phyloP scores from a whole-genome alignment of 805 yeast species.

The Ogataea nakhonphanomensis region DNA sequence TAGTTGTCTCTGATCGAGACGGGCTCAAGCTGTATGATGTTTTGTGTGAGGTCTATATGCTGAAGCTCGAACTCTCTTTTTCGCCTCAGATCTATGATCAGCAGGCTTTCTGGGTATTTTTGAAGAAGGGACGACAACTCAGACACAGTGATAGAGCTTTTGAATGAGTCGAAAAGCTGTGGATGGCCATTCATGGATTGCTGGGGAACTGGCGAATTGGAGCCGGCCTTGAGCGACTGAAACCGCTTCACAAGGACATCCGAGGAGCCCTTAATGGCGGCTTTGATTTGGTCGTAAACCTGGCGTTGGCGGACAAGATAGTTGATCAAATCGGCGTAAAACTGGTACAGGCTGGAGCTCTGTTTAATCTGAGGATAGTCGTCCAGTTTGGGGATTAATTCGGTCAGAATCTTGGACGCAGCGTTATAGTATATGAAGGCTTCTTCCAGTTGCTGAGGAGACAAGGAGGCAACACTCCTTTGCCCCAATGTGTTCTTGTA shows the following conservation, averaged over 20 bases:
- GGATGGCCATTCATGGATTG: not conserved
- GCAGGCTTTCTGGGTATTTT: constrained; percentile 33
- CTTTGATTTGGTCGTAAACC: constrained; percentile 16
- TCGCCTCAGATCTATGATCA: constrained; percentile 73
- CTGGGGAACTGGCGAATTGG: not conserved
- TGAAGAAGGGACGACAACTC: constrained; percentile 30
- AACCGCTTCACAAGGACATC: constrained; percentile 20
- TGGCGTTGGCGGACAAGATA: constrained; percentile 18
- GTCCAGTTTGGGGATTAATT: constrained; percentile 23
- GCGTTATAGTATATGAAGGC: constrained; percentile 26
- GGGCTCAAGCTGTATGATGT: constrained; percentile 77
- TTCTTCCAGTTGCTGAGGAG: constrained; percentile 21
- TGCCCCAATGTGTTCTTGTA: constrained; percentile 17
- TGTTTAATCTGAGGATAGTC: constrained; percentile 13
- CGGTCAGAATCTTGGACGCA: constrained; percentile 26
- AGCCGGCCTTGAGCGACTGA: constrained; percentile 20
- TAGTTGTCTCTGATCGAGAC: constrained; percentile 46
- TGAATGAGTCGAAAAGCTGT: constrained; percentile 2
- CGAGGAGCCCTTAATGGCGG: not conserved
- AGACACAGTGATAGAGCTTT: constrained; percentile 14
- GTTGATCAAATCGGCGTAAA: constrained; percentile 20
- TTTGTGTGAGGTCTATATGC: constrained; percentile 55
- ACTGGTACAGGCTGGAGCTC: constrained; percentile 13
- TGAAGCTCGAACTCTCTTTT: constrained; percentile 54
- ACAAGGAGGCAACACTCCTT: not conserved